phyloP scores from a whole-genome alignment of 495 filamentous ascomycete genomes.

The Apiosordaria backusii region DNA sequence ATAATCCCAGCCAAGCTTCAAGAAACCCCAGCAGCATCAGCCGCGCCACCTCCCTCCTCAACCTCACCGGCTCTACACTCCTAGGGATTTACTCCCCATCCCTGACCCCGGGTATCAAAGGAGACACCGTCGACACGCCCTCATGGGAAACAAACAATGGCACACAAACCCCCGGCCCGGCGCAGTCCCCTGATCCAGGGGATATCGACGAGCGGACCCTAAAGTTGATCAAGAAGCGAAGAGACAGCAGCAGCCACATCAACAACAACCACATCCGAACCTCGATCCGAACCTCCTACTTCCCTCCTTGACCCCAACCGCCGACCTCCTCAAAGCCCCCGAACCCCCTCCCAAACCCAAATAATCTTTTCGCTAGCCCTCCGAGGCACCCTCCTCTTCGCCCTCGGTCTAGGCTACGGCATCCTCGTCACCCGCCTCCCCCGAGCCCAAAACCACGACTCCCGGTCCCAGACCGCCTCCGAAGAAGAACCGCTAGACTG shows the following conservation, averaged over 20 bases:
- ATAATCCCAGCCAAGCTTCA: slow-evolving; percentile 6
- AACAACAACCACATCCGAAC: neutral
- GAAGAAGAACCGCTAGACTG: slow-evolving; percentile 32
- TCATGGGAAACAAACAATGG: slow-evolving; percentile 54
- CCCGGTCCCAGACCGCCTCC: neutral
- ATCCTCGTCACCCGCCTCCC: slow-evolving; percentile 74
- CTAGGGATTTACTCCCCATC: slow-evolving; percentile 80
- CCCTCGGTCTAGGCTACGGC: slow-evolving; percentile 80
- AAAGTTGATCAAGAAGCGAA: slow-evolving; percentile 17
- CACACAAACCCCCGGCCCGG: slow-evolving; percentile 3
- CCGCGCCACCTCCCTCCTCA: slow-evolving; percentile 73
- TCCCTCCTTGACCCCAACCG: neutral
- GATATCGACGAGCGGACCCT: slow-evolving; percentile 20
- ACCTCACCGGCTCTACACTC: slow-evolving; percentile 84
- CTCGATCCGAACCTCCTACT: neutral
- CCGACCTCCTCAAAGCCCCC: slow-evolving; percentile 3
- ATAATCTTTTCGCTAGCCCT: slow-evolving; percentile 38
- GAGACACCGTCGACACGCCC: slow-evolving; percentile 34
- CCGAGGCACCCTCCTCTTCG: slow-evolving; percentile 67
- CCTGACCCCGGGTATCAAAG: slow-evolving; percentile 8
- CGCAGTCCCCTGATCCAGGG: slow-evolving; percentile 5
- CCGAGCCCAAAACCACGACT: slow-evolving; percentile 10
- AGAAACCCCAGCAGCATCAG: slow-evolving; percentile 35
- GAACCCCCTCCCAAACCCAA: neutral
- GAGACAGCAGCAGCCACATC: slow-evolving; percentile 28